A percentile compares a stretch with the other conserved stretches of the same genome.
These are phyloP conservation scores for Podospora australis DNA, from an alignment of 495 filamentous ascomycete species.

Conservation along the genomic window DNA sequence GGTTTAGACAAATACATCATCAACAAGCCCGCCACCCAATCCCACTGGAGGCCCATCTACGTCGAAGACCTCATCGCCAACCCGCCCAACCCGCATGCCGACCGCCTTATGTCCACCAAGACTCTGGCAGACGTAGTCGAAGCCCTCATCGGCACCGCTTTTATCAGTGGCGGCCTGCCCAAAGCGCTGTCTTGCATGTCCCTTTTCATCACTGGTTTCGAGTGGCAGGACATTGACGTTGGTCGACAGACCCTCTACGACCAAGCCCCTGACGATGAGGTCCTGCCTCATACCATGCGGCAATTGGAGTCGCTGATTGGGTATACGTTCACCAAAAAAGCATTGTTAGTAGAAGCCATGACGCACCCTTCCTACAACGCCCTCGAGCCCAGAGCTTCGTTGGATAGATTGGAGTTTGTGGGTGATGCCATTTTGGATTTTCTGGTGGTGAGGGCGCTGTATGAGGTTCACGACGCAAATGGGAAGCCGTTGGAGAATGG, in stretches of 20 bases:
- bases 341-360: slow-evolving; percentile 73
- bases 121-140: slow-evolving; percentile 87
- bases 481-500: slow-evolving; percentile 47
- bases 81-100: slow-evolving; percentile 12
- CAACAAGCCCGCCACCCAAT: slow-evolving; percentile 56
- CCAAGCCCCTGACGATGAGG: slow-evolving; percentile 22
- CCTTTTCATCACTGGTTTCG: slow-evolving; percentile 57
- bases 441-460: slow-evolving; percentile 53
- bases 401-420: slow-evolving; percentile 86
- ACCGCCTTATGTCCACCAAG: slow-evolving; percentile 59
- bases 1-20: slow-evolving; percentile 73
- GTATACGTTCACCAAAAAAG: slow-evolving; percentile 64
- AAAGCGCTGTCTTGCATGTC: slow-evolving; percentile 60
- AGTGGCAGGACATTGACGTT: slow-evolving; percentile 43
- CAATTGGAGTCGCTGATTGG: slow-evolving; percentile 55
- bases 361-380: slow-evolving; percentile 68
- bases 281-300: slow-evolving; percentile 21
- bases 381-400: slow-evolving; percentile 48
- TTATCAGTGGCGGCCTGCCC: slow-evolving; percentile 58
- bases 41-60: slow-evolving; percentile 65
- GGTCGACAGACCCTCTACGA: slow-evolving; percentile 27
- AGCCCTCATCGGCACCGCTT: slow-evolving; percentile 71
- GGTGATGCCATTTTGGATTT: slow-evolving; percentile 84
- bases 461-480: slow-evolving; percentile 13
- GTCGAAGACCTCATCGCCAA: slow-evolving; percentile 44